Base-by-base conservation (phyloP, 2,329 filamentous ascomycete genomes). In the Fusarium sp. region DNA sequence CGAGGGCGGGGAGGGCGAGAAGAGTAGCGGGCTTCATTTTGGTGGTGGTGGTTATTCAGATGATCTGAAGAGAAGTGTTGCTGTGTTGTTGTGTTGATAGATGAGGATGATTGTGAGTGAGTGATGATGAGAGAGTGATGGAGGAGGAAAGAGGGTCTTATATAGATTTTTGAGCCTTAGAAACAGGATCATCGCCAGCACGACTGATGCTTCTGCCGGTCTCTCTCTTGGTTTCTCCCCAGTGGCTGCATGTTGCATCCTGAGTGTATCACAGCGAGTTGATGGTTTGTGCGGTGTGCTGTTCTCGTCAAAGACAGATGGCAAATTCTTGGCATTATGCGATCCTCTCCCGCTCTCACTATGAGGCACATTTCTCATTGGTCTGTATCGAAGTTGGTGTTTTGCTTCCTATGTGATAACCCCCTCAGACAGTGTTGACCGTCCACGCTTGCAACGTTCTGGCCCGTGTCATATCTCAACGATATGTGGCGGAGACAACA, bases 1-100 rank as follows among this genome's bases (percentile, higher is more conserved):
- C 68, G 3, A 72, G 24, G 6, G 16, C 29, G n/a, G 69, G 69
- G 7, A 72, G 56, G 54, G 64, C 41, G 48, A 71, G 45, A 24
- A 72, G 18, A 35, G 27, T 1, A 14, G 68, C 10, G 41, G 45
- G 45, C 69, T 72, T 72, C 69, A 71, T 71, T 13, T 45, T 72
- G 22, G 35, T 43, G 20, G 13, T 33, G 31, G 24, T 13, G 3
- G 18, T 7, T 14, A 16, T 63, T 62, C 20, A 63, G 56, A 35
- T 11, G 52, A 59, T 43, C 22, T 64, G 16, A 14, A 6, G 1
- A 6, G 18, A 1, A 45, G 31, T 14, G 14, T 45, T 31, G 4
- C 48, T 1, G 1, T 62, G 33, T 59, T 10, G 33, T 60, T 20
- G 35, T 39, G 45, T 27, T 50, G 27, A 35, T 63, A 2, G 31